Base-by-base conservation (phyloP, 2,329 filamentous ascomycete genomes). In the Exserohilum turcica region DNA sequence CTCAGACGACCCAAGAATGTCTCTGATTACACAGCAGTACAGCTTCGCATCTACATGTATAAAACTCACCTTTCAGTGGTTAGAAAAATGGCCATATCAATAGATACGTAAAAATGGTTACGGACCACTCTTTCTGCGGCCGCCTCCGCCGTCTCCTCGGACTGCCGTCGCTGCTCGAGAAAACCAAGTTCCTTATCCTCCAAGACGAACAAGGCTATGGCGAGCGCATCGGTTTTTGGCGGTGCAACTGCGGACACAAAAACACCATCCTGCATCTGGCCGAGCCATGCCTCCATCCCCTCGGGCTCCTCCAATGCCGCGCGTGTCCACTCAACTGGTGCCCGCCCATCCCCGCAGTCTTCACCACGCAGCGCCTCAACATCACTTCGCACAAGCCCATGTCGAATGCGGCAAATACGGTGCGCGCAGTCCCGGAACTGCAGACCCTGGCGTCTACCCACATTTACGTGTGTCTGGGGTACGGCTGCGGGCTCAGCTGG, bases 261-360 rank as follows among this genome's bases (percentile, higher is more conserved):
- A 52, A 43, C 18, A 19, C 12, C 9, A 52, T 52, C 5, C n/a
- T 28, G 28, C 38, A 52, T 32, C 35, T 36, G 2, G 35, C 21
- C 8, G 28, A n/a, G 1, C 21, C 21, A 8, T 18, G 16, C 6
- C n/a, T 31, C 6, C 37, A 52, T 10, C 27, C 43, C 16, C 47
- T 50, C 8, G 49, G 49, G 3, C 12, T 37, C n/a, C 32, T 52
- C 0, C 16, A 42, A 16, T 48, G 32, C 33, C 43, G 43, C 13
- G 19, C 9, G 10, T 52, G 50, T 16, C 24, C 21, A 10, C 35
- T 38, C 15, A n/a, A 24, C 32, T 52, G 50, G 43, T 21, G 38
- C n/a, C 24, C 37, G 0, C 8, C 18, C 16, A 36, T 36, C 18
- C 10, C 29, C 8, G 16, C 12, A 13, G 32, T 7, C 4, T 43